Percentiles rank a stretch among this genome's conserved stretches.
phyloP scores from a whole-genome alignment of 345 rosid species.

The Camelina neglecta region DNA sequence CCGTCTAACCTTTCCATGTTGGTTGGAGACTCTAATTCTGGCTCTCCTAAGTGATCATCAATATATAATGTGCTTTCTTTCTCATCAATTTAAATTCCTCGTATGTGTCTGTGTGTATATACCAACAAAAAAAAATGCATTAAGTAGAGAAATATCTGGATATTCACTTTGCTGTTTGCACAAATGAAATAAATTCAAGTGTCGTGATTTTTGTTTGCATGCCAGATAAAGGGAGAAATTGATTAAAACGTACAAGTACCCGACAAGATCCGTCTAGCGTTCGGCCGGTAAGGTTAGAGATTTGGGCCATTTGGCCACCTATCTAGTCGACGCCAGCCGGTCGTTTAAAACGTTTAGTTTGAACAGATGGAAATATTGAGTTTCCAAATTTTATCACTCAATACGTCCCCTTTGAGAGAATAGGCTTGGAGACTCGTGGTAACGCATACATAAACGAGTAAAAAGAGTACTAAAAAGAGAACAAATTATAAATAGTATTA shows the following conservation, averaged over 20 bases:
- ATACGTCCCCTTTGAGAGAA: not conserved
- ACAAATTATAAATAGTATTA: not conserved
- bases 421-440: not conserved
- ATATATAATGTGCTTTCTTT: not conserved
- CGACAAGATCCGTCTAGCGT: not conserved
- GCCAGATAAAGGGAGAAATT: not conserved
- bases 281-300: not conserved
- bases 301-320: not conserved
- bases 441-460: not conserved
- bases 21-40: constrained; percentile 41
- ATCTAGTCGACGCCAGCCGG: not conserved
- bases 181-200: not conserved
- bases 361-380: not conserved
- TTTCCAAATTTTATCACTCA: not conserved
- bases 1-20: constrained; percentile 64
- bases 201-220: constrained; percentile 12
- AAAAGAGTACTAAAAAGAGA: not conserved
- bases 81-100: constrained; percentile 6
- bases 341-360: not conserved
- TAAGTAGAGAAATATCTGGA: constrained; percentile 19
- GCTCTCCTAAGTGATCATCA: constrained; percentile 20
- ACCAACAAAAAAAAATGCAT: not conserved
- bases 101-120: constrained; percentile 23
- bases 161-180: constrained; percentile 16
- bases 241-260: not conserved